phyloP scores from a whole-genome alignment of 345 rosid genomes.

The Turnera subulata region DNA sequence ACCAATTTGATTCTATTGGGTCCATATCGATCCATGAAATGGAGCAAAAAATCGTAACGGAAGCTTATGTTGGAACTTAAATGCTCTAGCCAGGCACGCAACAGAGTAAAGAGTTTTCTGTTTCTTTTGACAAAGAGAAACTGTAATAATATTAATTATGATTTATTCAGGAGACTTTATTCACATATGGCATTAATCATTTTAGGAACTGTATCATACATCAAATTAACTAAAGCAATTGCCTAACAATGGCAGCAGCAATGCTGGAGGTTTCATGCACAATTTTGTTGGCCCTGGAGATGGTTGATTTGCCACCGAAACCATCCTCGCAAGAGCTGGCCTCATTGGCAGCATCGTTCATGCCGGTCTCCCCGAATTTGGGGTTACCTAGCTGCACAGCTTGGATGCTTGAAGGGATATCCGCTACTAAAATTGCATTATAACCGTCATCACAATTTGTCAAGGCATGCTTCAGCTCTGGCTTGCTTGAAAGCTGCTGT shows the following conservation, averaged over 20 bases:
- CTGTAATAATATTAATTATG: too few relatives aligned
- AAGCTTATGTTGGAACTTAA: too few relatives aligned
- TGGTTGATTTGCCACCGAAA: conserved; percentile 4
- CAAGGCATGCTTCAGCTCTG: neutral
- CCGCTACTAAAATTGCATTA: neutral
- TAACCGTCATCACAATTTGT: neutral
- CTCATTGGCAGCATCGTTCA: conserved; percentile 1
- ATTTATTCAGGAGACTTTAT: too few relatives aligned
- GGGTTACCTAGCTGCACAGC: neutral
- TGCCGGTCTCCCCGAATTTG: neutral
- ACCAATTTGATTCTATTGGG: too few relatives aligned
- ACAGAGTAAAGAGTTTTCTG: too few relatives aligned
- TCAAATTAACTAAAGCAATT: too few relatives aligned
- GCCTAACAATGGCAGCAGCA: neutral
- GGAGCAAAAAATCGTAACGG: too few relatives aligned
- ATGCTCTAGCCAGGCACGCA: too few relatives aligned
- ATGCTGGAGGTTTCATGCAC: neutral
- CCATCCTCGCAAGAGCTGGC: neutral
- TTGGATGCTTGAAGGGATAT: neutral
- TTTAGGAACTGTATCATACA: too few relatives aligned
- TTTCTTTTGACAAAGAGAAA: too few relatives aligned
- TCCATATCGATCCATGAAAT: too few relatives aligned
- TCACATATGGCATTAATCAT: too few relatives aligned
- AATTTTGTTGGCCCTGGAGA: neutral
- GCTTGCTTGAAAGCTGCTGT: neutral